Evolutionary conservation across 1,139 yeast species (phyloP).

Genomic region (Sugiyamaella xylanicola): DNA sequence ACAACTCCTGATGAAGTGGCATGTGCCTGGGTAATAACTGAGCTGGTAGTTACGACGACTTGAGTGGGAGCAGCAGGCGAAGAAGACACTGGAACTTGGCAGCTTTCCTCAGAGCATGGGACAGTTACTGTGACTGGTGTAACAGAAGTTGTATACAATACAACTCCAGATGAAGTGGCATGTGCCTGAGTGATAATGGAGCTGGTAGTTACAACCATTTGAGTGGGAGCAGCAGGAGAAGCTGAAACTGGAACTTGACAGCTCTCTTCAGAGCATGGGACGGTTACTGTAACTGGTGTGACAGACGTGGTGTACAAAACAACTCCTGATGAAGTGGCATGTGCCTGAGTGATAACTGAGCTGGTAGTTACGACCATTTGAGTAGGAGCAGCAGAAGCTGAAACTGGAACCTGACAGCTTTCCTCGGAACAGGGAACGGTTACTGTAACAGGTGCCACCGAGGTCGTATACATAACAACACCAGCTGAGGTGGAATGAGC

Average conservation of each 20-base stretch:
- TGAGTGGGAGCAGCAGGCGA: neutral
- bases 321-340: neutral
- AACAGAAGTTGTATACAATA: constrained; percentile 11
- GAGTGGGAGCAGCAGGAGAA: neutral
- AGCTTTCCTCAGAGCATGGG: neutral
- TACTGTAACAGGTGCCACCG: constrained; percentile 14
- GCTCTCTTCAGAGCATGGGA: constrained; percentile 11
- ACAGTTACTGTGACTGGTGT: constrained; percentile 9
- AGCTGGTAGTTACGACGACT: neutral
- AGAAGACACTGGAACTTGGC: neutral
- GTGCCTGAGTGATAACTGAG: constrained; percentile 11
- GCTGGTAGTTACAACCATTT: neutral
- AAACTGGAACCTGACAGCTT: neutral
- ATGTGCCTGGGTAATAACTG: constrained; percentile 9
- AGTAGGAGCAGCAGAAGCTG: neutral
- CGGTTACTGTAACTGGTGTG: constrained; percentile 15
- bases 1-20: neutral
- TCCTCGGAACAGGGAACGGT: constrained; percentile 13
- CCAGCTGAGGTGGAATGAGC: constrained; percentile 13
- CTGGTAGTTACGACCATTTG: neutral
- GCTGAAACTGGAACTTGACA: neutral
- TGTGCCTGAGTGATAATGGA: neutral
- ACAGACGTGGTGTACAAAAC: neutral
- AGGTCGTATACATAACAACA: constrained; percentile 10
- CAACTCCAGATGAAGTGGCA: neutral